Base-by-base conservation (phyloP, 2,329 filamentous ascomycete species). In the Colletotrichum coccodes region DNA sequence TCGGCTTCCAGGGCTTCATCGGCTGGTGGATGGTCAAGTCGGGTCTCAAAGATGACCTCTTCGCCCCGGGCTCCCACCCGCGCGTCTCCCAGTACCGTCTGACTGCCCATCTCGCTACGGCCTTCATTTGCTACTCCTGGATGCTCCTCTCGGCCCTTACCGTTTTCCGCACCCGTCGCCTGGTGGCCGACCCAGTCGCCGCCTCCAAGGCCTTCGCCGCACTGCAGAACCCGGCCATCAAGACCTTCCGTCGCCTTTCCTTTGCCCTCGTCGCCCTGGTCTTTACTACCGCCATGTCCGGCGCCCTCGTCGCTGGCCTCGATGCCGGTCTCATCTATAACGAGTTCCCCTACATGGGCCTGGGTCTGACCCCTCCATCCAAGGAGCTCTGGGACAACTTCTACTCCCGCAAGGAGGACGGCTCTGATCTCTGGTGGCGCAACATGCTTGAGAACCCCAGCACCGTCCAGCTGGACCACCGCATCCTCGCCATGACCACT, bases 21-120 rank as follows among this genome's bases (percentile, higher is more conserved):
- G 96, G 96, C 62, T 99, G 96, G 96, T 99, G 96, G 94, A 99
- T 99, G 96, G 96, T 99, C 74, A 97, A 97, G 81, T 97, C 93
- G 12, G 96, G 96, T 2, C 86, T 99, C 71, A 97, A 95, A 79
- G 96, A 98, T 78, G 96, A 99, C 79, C 88, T 99, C 32, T 98
- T 99, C 77, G 93, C 93, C 23, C 92, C 94, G 3, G 96, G 95
- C 14, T 92, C 91, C 64, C 94, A 97, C 79, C 96, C 96, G 0
- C 90, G 96, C 68, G 96, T 99, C 57, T 95, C 92, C 71, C 96
- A 99, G 82, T 99, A 99, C 83, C 90, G 96, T 59, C 87, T 99
- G 64, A 92, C 95, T 4, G 89, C 95, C 9, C 96, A 99, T 80
- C 86, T 99, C 12, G 94, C 92, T 38, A 92, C 95, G 52, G 96